Base-by-base conservation (phyloP, 1,284 basidiomycete species). In the Malassezia japonica region DNA sequence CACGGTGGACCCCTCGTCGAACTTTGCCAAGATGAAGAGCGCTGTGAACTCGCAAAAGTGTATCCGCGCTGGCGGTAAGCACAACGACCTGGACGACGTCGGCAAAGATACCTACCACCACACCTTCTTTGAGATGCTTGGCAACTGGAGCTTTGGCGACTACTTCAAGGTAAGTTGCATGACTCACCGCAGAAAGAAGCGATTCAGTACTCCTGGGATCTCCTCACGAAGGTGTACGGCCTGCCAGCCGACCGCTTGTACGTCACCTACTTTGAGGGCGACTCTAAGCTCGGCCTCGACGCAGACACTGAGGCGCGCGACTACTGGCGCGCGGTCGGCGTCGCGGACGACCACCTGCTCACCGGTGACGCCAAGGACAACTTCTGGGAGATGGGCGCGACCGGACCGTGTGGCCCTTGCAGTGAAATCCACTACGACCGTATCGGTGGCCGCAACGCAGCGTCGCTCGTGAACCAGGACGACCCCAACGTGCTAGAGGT, bases 361-460 rank as follows among this genome's bases (percentile, higher is more conserved):
- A 87, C 90, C 12, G 90, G 90, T 44, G 87, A 87, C 69, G 86
- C 89, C 6, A 94, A 94, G 74, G 91, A 96, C 76, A 98, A 98
- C 77, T 98, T 98, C 74, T 98, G 92, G 92, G 91, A 98, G 76
- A 98, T 98, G 92, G 92, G 92, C 57, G 84, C 89, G 3, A 95
- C 90, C 24, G 92, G 92, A 8, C 92, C 92, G 9, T 98, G 92
- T 65, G 92, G 92, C 16, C 94, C 92, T 34, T 98, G 90, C 79
- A 89, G 88, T 67, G 92, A 98, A 75, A 86, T 98, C 61, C 92
- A 98, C 76, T 94, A 82, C 70, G 92, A 98, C 75, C 83, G 91
- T 38, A 89, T 98, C 65, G 92, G 92, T 37, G 86, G 85, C 31
- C 82, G 92, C 46, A 87, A 96, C 68, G 92, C 90, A 37, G 81